These are phyloP conservation scores for Arctium minus DNA, from an alignment of 129 eudicot species.

Conservation along the genomic window DNA sequence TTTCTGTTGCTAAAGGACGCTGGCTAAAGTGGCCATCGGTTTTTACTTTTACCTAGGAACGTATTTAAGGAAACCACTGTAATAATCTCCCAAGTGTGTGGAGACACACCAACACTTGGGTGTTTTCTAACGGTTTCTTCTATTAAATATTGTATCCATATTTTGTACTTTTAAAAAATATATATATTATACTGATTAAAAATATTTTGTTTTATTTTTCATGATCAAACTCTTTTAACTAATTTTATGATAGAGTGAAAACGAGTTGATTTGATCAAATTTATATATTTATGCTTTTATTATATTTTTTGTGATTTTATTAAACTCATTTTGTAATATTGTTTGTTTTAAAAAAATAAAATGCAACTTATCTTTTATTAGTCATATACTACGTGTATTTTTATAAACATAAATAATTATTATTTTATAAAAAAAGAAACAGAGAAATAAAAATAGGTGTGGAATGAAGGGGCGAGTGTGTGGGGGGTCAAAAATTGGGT, in stretches of 20 bases:
- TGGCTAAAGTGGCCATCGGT: slow-evolving; percentile 6
- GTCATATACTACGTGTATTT: too few relatives aligned
- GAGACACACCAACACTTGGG: background rate
- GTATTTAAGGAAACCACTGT: slow-evolving; percentile 20
- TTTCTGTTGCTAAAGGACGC: slow-evolving; percentile 31
- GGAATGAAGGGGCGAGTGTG: slow-evolving; percentile 1
- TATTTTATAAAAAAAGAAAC: too few relatives aligned
- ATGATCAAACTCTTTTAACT: too few relatives aligned
- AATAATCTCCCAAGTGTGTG: slow-evolving; percentile 40
- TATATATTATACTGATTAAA: too few relatives aligned
- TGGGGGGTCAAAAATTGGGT: slow-evolving; percentile 35
- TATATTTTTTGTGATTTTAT: background rate
- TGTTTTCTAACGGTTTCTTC: background rate
- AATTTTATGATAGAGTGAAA: too few relatives aligned
- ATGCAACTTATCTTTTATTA: too few relatives aligned
- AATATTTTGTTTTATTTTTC: too few relatives aligned
- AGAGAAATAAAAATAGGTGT: background rate
- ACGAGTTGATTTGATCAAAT: background rate
- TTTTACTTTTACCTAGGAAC: slow-evolving; percentile 11
- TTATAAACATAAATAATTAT: too few relatives aligned
- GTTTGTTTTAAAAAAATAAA: too few relatives aligned
- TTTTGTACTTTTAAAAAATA: too few relatives aligned
- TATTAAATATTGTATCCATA: too few relatives aligned
- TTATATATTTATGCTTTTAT: background rate
- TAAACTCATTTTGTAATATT: too few relatives aligned